A percentile compares a stretch with the other conserved stretches of the same genome.
Evolutionary conservation across 2,329 filamentous ascomycete species (phyloP).

Genomic region (Monosporascus cannonballus): DNA sequence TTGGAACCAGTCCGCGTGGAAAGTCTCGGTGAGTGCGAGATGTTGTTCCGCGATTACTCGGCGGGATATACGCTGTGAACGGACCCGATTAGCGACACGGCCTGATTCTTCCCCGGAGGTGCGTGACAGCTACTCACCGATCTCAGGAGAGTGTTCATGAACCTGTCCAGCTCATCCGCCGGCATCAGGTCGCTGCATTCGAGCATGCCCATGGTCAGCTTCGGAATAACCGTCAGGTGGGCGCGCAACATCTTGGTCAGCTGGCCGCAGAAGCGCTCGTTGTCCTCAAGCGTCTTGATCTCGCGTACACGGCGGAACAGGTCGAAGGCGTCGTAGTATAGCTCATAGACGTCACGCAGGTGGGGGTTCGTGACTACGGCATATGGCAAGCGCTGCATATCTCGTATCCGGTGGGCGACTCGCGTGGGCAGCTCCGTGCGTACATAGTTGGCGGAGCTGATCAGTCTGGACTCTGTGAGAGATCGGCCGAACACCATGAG

Average conservation of each 20-base stretch:
- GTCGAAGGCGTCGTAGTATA: constrained; percentile 97
- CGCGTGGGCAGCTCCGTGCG: constrained; percentile 86
- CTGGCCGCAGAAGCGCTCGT: constrained; percentile 77
- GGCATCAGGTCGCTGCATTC: constrained; percentile 82
- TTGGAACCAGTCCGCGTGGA: constrained; percentile 84
- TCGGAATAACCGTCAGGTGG: constrained; percentile 89
- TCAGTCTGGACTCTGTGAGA: constrained; percentile 78
- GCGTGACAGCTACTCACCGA: constrained; percentile 53
- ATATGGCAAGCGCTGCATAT: constrained; percentile 95
- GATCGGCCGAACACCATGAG: constrained; percentile 96
- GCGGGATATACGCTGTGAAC: constrained; percentile 73
- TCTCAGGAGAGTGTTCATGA: constrained; percentile 90
- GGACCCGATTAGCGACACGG: too few species aligned
- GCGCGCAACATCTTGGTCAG: constrained; percentile 76
- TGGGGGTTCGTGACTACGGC: constrained; percentile 94
- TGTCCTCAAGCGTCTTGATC: constrained; percentile 80
- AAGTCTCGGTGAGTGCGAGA: constrained; percentile 89
- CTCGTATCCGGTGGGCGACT: constrained; percentile 86
- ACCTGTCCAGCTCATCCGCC: constrained; percentile 75
- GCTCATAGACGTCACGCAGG: constrained; percentile 89
- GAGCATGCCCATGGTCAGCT: constrained; percentile 87
- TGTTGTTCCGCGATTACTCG: constrained; percentile 98
- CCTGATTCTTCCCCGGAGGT: too few species aligned
- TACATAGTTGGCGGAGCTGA: constrained; percentile 96
- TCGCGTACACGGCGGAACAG: constrained; percentile 77